These are phyloP conservation scores for Russula dissimulans DNA, from an alignment of 768 basidiomycete genomes.

Conservation along the genomic window DNA sequence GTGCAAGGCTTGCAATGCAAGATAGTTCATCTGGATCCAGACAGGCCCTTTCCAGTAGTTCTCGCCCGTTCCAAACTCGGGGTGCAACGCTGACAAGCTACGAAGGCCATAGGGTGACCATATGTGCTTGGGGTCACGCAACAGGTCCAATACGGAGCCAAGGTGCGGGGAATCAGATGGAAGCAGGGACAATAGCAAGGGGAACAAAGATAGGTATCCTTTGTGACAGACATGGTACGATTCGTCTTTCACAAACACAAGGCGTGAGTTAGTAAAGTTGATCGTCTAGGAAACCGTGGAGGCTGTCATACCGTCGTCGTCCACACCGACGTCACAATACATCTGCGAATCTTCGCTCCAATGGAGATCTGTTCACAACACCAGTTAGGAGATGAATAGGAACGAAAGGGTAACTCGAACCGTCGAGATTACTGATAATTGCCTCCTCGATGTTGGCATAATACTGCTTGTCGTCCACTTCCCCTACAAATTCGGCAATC, in stretches of 20 bases:
- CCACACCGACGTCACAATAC: slow-evolving; percentile 87
- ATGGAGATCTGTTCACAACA: slow-evolving; percentile 58
- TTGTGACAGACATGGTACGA: slow-evolving; percentile 85
- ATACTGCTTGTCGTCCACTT: slow-evolving; percentile 72
- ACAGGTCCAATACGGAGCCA: slow-evolving; percentile 68
- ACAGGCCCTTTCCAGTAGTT: slow-evolving; percentile 98
- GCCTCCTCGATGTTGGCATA: slow-evolving; percentile 72
- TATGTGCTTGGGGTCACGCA: slow-evolving; percentile 72
- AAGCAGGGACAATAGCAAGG: slow-evolving; percentile 78
- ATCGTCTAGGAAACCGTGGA: slow-evolving; percentile 2
- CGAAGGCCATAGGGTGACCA: slow-evolving; percentile 91
- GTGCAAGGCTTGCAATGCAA: slow-evolving; percentile 70
- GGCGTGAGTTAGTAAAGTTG: neutral
- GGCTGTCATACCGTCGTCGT: slow-evolving; percentile 59
- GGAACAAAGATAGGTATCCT: slow-evolving; percentile 93
- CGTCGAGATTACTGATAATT: slow-evolving; percentile 78
- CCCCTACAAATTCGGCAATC: slow-evolving; percentile 79
- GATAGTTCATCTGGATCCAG: slow-evolving; percentile 97
- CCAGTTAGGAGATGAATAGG: neutral
- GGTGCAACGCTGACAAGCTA: slow-evolving; percentile 78
- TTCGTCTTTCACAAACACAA: slow-evolving; percentile 50
- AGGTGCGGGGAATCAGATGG: slow-evolving; percentile 71
- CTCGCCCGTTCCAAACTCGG: slow-evolving; percentile 86
- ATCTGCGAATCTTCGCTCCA: slow-evolving; percentile 85
- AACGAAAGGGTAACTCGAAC: slow-evolving; percentile 30